Percentiles rank a stretch among this genome's conserved stretches.
Evolutionary conservation across 2,329 filamentous ascomycete species (phyloP).

Genomic region (Fusarium mundagurra): DNA sequence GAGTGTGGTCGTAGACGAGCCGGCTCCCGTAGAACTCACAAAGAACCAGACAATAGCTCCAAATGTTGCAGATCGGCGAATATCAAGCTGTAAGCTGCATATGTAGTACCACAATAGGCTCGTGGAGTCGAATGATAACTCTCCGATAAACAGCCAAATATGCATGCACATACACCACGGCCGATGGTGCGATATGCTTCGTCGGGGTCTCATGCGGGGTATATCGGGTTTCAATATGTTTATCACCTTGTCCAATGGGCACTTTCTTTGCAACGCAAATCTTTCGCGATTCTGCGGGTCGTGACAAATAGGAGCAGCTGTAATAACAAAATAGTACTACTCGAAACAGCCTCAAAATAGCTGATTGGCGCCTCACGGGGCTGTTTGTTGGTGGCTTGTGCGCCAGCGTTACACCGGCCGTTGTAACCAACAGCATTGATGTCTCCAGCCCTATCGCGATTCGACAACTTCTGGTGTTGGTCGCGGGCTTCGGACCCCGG

Average conservation of each 20-base stretch:
- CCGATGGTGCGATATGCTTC: fast-evolving
- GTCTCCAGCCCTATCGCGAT: neutral
- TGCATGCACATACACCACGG: fast-evolving
- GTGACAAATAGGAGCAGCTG: too few species aligned
- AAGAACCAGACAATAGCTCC: neutral
- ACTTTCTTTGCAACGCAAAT: neutral
- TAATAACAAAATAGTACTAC: neutral
- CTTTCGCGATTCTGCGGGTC: too few species aligned
- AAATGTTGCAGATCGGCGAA: neutral
- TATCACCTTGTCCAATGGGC: neutral
- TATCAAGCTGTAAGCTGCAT: neutral
- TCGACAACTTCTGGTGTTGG: neutral
- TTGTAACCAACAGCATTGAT: neutral
- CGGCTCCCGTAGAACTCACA: neutral
- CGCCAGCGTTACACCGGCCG: neutral
- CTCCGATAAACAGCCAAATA: neutral
- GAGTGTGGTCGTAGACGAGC: too few species aligned
- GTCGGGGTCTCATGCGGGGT: neutral
- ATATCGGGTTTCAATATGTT: neutral
- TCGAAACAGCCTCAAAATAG: neutral
- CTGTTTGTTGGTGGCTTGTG: neutral
- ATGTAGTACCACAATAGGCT: neutral
- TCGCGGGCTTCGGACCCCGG: neutral
- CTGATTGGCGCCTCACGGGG: neutral
- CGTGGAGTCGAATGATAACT: neutral